phyloP scores from a whole-genome alignment of 176 grass and related monocot species.

The Aegilops longissima region DNA sequence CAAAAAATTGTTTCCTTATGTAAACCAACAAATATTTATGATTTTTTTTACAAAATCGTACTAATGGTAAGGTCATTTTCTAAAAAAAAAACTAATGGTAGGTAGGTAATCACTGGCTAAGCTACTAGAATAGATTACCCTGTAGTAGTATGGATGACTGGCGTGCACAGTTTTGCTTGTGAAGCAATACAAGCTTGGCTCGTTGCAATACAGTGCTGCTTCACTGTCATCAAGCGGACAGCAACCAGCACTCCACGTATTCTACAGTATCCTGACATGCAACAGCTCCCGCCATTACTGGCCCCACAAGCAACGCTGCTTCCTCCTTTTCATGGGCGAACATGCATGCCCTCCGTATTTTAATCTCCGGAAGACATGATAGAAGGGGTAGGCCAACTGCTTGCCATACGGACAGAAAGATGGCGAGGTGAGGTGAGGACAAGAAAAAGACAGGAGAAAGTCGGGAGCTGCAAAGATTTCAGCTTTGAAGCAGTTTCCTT shows the following conservation, averaged over 20 bases:
- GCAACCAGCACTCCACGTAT: not conserved
- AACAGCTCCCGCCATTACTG: not conserved
- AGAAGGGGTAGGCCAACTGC: not conserved
- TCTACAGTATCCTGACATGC: not conserved
- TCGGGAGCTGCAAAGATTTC: constrained; percentile 13
- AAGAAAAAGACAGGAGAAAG: not conserved
- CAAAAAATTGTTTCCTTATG: no score
- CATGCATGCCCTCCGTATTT: not conserved
- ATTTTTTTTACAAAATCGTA: no score
- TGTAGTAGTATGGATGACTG: not conserved
- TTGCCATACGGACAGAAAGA: constrained; percentile 10
- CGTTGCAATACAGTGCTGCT: not conserved
- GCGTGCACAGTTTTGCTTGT: not conserved
- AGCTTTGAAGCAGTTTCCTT: not conserved
- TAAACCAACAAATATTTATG: no score
- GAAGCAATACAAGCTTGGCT: not conserved
- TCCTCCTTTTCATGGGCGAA: not conserved
- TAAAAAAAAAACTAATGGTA: no score
- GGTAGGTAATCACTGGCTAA: no score
- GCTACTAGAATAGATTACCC: no score
- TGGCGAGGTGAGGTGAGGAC: not conserved
- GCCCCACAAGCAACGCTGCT: not conserved
- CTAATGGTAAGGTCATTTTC: no score
- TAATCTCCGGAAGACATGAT: not conserved
- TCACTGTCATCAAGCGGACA: not conserved